A percentile compares a stretch with the other conserved stretches of the same genome.
These are phyloP conservation scores for Xylaria sp. DNA, from an alignment of 495 filamentous ascomycete genomes.

Conservation along the genomic window DNA sequence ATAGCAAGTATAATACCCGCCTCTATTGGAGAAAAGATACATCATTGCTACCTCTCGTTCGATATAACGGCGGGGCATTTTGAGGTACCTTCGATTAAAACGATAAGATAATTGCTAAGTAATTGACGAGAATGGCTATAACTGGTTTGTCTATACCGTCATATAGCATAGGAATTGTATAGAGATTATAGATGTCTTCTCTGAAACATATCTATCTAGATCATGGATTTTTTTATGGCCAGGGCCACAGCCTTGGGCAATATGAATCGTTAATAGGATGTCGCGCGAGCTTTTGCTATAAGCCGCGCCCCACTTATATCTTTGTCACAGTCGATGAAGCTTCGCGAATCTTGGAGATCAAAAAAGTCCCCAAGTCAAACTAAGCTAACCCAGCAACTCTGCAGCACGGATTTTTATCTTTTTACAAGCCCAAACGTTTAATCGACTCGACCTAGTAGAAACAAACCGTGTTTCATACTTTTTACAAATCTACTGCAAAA, in stretches of 20 bases:
- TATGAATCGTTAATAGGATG: neutral
- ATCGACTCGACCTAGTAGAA: neutral
- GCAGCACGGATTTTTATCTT: neutral
- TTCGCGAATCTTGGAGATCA: conserved; percentile 45
- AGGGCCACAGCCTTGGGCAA: neutral
- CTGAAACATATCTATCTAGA: neutral
- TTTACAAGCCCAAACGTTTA: neutral
- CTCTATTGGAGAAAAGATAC: neutral
- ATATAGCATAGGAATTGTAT: neutral
- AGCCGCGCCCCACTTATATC: conserved; percentile 10
- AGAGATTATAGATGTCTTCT: too few species aligned
- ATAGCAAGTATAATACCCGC: neutral
- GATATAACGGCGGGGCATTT: conserved; percentile 21
- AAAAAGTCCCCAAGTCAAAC: conserved; percentile 10
- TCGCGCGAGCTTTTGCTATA: neutral
- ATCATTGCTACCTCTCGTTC: neutral
- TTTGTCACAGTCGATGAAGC: conserved; percentile 34
- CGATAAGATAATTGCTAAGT: conserved; percentile 13
- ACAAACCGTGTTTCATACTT: too few species aligned
- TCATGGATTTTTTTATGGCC: neutral
- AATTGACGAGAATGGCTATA: neutral
- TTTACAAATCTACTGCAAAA: neutral
- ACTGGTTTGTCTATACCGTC: neutral
- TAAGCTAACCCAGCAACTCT: conserved; percentile 4
- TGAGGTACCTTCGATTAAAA: neutral